phyloP scores from a whole-genome alignment of 192 early-diverging fungal species.

The Rhizoclosmatium sp. region DNA sequence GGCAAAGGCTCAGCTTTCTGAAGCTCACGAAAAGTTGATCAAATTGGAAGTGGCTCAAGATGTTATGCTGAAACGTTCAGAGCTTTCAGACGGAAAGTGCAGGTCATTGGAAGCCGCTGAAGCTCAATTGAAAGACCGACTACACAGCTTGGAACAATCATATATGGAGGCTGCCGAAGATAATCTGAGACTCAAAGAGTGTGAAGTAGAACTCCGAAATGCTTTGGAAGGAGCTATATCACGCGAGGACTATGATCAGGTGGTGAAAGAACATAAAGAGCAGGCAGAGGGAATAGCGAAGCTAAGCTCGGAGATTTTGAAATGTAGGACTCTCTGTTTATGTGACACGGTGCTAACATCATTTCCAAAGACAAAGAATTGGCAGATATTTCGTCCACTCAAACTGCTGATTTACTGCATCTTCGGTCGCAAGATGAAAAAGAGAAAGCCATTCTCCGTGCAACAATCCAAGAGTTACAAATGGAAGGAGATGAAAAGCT shows the following conservation, averaged over 20 bases:
- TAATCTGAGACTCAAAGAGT: conserved; percentile 43
- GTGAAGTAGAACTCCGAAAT: conserved; percentile 42
- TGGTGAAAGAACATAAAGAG: conserved; percentile 30
- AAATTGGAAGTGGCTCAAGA: conserved; percentile 48
- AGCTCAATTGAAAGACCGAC: conserved; percentile 35
- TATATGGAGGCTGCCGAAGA: conserved; percentile 55
- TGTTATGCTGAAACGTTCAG: conserved; percentile 48
- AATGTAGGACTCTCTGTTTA: conserved; percentile 39
- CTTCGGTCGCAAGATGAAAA: conserved; percentile 47
- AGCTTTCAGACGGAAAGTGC: conserved; percentile 53
- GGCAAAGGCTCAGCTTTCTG: conserved; percentile 17
- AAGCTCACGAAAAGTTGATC: conserved; percentile 15
- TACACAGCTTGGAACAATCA: conserved; percentile 42
- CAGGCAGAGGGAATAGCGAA: conserved; percentile 36
- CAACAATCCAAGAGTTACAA: conserved; percentile 59
- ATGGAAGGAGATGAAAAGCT: conserved; percentile 65
- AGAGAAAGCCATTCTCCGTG: conserved; percentile 56
- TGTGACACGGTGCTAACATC: too few relatives aligned
- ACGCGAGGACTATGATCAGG: conserved; percentile 39
- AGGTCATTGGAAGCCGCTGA: conserved; percentile 32
- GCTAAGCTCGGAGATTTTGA: conserved; percentile 44
- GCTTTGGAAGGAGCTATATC: conserved; percentile 41
- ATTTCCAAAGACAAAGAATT: conserved; percentile 52
- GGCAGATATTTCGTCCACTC: conserved; percentile 56
- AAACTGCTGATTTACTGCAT: conserved; percentile 57